Conservation (phyloP, 139 green algal species). For the Yamagishiella unicocca region DNA sequence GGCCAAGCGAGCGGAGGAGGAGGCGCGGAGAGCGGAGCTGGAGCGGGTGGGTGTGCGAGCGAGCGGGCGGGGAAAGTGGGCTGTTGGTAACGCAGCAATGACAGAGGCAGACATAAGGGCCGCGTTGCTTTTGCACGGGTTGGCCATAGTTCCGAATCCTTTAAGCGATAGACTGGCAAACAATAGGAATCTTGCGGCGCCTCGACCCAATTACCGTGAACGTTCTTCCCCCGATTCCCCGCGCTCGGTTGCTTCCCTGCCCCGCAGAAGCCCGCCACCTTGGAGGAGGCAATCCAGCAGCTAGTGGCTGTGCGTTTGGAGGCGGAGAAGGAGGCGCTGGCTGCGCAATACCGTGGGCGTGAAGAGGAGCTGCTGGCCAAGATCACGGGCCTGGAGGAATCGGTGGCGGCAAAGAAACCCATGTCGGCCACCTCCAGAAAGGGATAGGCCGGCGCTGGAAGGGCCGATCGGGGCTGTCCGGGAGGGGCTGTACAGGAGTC, state of each 20-base stretch:
- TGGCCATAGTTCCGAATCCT: no score
- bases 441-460: no score
- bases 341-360: constrained; percentile 43
- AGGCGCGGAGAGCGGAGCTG: constrained; percentile 31
- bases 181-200: no score
- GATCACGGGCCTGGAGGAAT: constrained; percentile 53
- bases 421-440: no score
- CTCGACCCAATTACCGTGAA: no score
- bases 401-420: neutral
- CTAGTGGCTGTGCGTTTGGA: constrained; percentile 65
- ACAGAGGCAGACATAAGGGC: no score
- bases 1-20: constrained; percentile 15
- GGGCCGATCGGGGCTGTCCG: no score
- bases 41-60: constrained; percentile 20
- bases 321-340: constrained; percentile 49
- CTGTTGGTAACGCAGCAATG: no score
- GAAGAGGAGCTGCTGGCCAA: constrained; percentile 53
- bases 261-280: constrained; percentile 70
- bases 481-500: no score
- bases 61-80: no score
- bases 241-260: neutral
- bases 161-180: no score
- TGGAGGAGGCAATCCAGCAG: constrained; percentile 69
- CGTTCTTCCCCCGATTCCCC: neutral
- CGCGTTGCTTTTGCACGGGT: no score